Evolutionary conservation across 768 basidiomycete genomes (phyloP), one percentile per base, ranked within the genome.

Genomic region (Phylloporus sp.): DNA sequence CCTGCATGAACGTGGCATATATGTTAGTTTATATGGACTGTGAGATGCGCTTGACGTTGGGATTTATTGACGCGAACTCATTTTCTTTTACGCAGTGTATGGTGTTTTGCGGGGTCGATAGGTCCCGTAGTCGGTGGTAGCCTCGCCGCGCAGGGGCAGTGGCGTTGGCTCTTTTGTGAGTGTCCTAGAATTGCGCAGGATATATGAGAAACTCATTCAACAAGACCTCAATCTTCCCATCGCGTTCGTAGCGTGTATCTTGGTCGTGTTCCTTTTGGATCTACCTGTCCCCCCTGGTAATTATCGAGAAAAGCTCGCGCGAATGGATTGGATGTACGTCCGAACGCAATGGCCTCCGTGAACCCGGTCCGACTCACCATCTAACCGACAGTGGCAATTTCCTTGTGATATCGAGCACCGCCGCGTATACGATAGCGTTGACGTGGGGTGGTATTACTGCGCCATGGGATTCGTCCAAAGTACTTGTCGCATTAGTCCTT

Each of bases 391-490:
- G 76, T 13, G 77, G 76, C 21, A 76, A 75, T 44, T 31, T 68
- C 2, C 44, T 76, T 8, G 55, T 77, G 14, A 66, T 76, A 27
- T 57, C 62, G 4, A 61, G 67, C 8, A 66, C 74, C 2, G 58
- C 60, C 7, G 50, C 64, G 5, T 54, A 49, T n/a, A 68, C 72
- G 28, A 60, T 78, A 34, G 75, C 58, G 0, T 58, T 81, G 8
- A 77, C 74, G 2, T 78, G 72, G 71, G 78, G 70, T 15, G 78
- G 79, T 2, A 59, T 69, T 20, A 52, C 56, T 0, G 74, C 69
- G 46, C 41, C 71, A 0, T 81, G 79, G 78, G 49, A 45, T 4
- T 71, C 70, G 0, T 59, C 56, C 11, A 52, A 50, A 2, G 67
- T 77, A 10, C 60, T 80, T 17, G 64, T 65, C 2, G 74, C 77